These are phyloP conservation scores for Oryza meridionalis DNA, from an alignment of 176 grass and related monocot species.

Conservation along the genomic window DNA sequence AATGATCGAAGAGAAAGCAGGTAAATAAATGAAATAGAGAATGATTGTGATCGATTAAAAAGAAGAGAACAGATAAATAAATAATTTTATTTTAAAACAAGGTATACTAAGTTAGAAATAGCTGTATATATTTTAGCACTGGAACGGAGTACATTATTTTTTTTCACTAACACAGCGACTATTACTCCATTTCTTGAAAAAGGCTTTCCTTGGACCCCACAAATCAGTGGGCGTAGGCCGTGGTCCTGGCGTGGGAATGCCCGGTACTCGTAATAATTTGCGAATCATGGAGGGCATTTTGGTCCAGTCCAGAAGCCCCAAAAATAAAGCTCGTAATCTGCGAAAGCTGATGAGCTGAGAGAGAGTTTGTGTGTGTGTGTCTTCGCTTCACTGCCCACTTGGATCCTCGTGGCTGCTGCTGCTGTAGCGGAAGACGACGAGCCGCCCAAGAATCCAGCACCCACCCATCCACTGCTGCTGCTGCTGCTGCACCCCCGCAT, in stretches of 20 bases:
- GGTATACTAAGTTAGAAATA: no score
- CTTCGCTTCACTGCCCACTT: slow-evolving; percentile 29
- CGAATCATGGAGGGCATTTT: slow-evolving; percentile 24
- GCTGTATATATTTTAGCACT: no score
- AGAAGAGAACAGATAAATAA: no score
- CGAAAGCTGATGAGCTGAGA: slow-evolving; percentile 33
- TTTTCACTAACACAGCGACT: no score
- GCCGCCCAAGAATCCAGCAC: slow-evolving; percentile 28
- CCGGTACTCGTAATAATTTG: neutral
- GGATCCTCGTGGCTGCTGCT: neutral
- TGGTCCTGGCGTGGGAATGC: neutral
- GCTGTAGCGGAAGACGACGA: slow-evolving; percentile 33
- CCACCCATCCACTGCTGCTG: neutral
- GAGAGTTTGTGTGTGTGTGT: neutral
- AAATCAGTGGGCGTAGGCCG: neutral
- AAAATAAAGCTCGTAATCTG: slow-evolving; percentile 45
- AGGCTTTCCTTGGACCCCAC: no score
- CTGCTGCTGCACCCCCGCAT: slow-evolving; percentile 28
- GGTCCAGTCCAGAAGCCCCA: slow-evolving; percentile 20
- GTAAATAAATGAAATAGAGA: no score
- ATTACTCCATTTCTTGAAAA: no score
- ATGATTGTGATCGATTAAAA: no score
- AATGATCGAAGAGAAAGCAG: no score
- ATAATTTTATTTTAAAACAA: no score
- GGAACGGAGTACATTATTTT: no score